These are phyloP conservation scores for Didymella pinodella DNA, from an alignment of 2,329 filamentous ascomycete species.

Conservation along the genomic window DNA sequence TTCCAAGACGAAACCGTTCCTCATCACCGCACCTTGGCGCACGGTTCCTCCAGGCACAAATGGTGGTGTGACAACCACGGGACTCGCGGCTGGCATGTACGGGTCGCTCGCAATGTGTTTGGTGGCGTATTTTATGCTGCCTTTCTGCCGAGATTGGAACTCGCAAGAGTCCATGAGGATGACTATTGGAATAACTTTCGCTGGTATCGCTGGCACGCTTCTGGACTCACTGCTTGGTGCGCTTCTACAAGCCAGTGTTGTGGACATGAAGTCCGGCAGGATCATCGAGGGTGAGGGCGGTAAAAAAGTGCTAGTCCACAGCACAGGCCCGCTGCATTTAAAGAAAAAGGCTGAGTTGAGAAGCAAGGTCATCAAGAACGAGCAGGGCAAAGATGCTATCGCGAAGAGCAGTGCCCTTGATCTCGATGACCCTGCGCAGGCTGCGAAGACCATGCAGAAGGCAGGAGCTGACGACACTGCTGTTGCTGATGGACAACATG, in stretches of 20 bases:
- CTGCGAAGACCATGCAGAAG: constrained; percentile 46
- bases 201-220: constrained; percentile 81
- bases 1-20: constrained; percentile 74
- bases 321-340: constrained; percentile 40
- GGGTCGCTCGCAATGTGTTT: constrained; percentile 76
- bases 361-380: constrained; percentile 54
- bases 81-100: constrained; percentile 74
- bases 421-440: constrained; percentile 27
- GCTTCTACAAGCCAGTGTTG: constrained; percentile 83
- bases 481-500: constrained; percentile 50
- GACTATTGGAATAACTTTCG: constrained; percentile 67
- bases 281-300: constrained; percentile 88
- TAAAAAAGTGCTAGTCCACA: constrained; percentile 58
- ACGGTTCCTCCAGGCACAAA: constrained; percentile 91
- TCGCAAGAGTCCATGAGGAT: constrained; percentile 46
- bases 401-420: constrained; percentile 45
- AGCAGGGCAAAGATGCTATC: constrained; percentile 49
- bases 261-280: constrained; percentile 82
- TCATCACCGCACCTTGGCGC: constrained; percentile 84
- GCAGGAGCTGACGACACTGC: constrained; percentile 34
- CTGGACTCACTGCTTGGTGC: constrained; percentile 89
- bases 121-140: constrained; percentile 72
- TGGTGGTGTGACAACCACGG: constrained; percentile 82
- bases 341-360: constrained; percentile 43
- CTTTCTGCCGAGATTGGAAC: constrained; percentile 65